Base-by-base conservation (phyloP, 2,329 filamentous ascomycete genomes). In the Rutstroemia sp. region DNA sequence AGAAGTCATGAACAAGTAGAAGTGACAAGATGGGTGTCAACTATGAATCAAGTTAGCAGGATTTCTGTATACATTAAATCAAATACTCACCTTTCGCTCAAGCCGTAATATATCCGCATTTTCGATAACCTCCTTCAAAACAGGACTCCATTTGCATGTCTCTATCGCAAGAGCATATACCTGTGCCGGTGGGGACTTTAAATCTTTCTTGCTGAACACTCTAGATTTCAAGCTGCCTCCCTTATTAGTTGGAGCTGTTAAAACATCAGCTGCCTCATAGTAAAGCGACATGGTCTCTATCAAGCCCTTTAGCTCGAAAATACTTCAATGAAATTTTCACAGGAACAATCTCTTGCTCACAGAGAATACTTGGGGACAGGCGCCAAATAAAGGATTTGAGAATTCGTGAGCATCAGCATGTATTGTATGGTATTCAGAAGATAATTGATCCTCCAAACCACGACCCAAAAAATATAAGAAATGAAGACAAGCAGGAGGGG, bases 81-180 rank as follows among this genome's bases (percentile, higher is more conserved):
- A 42, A n/a, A 36, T 23, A 16, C 56, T 63, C 70, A 94, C 92
- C 83, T 95, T 96, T 61, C 83, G 86, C 75, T 99, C 94, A 9
- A 84, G 73, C n/a, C 79, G 79, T 38, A 97, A 74, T 38, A 97
- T 74, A 3, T 83, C 86, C 1, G 90, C 81, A 62, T 80, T 83
- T 64, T 96, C 90, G 67, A 99, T 83, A n/a, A 96, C 86, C 67
- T 96, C 91, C 66, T 90, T 90, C 48, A 99, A 74, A 2, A 96
- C 78, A 3, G 77, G 70, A 65, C 92, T 94, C 89, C 92, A 96
- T 83, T 96, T 97, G 63, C 87, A 85, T 1, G 89, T 84, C 72
- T 97, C 92, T 21, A 87, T 81, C 21, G 91, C 87, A 38, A 99
- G 76, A 8, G 94, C 94, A 69, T 94, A 97, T 7, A 97, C 77